Percentiles rank a stretch among this genome's conserved stretches.
These are phyloP conservation scores for Tolypocladium cylindrosporum DNA, from an alignment of 2,329 filamentous ascomycete species.

Conservation along the genomic window DNA sequence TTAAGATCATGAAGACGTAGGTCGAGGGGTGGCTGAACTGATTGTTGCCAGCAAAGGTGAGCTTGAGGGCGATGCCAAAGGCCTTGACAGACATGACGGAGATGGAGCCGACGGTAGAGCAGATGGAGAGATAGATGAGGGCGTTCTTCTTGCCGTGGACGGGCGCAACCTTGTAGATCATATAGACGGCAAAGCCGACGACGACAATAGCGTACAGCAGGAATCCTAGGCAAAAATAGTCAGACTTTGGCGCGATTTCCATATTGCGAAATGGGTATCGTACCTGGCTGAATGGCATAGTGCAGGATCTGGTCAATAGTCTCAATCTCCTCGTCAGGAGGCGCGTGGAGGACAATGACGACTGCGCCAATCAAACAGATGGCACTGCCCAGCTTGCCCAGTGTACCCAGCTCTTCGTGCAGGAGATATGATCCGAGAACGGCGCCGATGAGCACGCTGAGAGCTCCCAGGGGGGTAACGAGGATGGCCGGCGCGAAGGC, in stretches of 20 bases:
- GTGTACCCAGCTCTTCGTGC: slow-evolving; percentile 75
- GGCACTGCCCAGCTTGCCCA: slow-evolving; percentile 91
- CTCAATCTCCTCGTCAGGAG: slow-evolving; percentile 81
- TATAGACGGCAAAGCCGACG: slow-evolving; percentile 73
- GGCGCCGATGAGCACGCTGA: slow-evolving; percentile 90
- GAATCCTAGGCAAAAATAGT: slow-evolving; percentile 52
- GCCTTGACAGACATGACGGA: slow-evolving; percentile 99
- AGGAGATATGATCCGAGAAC: slow-evolving; percentile 93
- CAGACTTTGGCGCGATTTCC: not conserved
- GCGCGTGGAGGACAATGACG: slow-evolving; percentile 95
- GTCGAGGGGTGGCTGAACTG: slow-evolving; percentile 93
- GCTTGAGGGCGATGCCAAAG: slow-evolving; percentile 93
- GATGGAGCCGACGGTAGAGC: slow-evolving; percentile 91
- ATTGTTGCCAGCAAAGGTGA: slow-evolving; percentile 87
- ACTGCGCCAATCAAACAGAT: slow-evolving; percentile 94
- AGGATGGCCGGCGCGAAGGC: slow-evolving; percentile 98
- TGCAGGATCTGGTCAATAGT: slow-evolving; percentile 87
- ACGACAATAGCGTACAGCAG: slow-evolving; percentile 76
- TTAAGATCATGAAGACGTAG: slow-evolving; percentile 94
- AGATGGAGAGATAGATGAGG: slow-evolving; percentile 93
- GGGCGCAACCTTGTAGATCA: slow-evolving; percentile 94
- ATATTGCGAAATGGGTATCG: slow-evolving; percentile 12
- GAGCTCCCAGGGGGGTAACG: slow-evolving; percentile 85
- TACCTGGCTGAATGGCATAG: slow-evolving; percentile 87
- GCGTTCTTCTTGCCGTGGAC: slow-evolving; percentile 90